Evolutionary conservation across 2,329 filamentous ascomycete species (phyloP).

Genomic region (Seiridium unicorne): DNA sequence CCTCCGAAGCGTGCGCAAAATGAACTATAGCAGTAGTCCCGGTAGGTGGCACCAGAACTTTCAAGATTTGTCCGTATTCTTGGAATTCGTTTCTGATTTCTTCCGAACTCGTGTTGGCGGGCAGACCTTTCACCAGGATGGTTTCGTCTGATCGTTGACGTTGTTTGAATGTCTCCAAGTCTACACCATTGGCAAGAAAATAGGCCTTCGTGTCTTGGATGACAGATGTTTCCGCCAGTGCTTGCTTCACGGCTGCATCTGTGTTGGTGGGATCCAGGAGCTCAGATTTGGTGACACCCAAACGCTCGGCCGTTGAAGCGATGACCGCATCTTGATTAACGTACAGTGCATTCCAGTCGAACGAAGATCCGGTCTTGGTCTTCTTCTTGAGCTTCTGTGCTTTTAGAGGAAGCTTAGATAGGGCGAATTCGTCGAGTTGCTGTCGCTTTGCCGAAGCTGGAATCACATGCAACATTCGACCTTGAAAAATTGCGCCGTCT

Average conservation of each 20-base stretch:
- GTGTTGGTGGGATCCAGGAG: constrained; percentile 93
- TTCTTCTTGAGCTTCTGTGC: constrained; percentile 90
- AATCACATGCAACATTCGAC: constrained; percentile 85
- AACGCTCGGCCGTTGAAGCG: constrained; percentile 78
- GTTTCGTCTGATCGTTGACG: constrained; percentile 80
- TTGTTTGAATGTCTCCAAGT: constrained; percentile 87
- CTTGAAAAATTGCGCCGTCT: constrained; percentile 88
- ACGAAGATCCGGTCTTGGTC: constrained; percentile 73
- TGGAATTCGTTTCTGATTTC: constrained; percentile 81
- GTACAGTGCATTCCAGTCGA: constrained; percentile 99
- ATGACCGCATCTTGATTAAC: constrained; percentile 97
- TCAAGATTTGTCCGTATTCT: constrained; percentile 77
- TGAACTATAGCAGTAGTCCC: constrained; percentile 94
- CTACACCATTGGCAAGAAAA: constrained; percentile 83
- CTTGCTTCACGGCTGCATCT: constrained; percentile 93
- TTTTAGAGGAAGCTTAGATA: constrained; percentile 90
- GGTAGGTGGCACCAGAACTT: constrained; percentile 86
- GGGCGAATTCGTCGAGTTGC: constrained; percentile 80
- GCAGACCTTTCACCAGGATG: constrained; percentile 93
- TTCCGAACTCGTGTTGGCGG: constrained; percentile 59
- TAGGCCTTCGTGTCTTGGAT: constrained; percentile 96
- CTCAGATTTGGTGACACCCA: constrained; percentile 89
- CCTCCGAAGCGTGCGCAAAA: constrained; percentile 75
- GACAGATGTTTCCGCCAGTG: constrained; percentile 90
- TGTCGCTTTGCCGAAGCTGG: constrained; percentile 79